These are phyloP conservation scores for Gracilaria caudata DNA, from an alignment of 23 red algal species.

Conservation along the genomic window DNA sequence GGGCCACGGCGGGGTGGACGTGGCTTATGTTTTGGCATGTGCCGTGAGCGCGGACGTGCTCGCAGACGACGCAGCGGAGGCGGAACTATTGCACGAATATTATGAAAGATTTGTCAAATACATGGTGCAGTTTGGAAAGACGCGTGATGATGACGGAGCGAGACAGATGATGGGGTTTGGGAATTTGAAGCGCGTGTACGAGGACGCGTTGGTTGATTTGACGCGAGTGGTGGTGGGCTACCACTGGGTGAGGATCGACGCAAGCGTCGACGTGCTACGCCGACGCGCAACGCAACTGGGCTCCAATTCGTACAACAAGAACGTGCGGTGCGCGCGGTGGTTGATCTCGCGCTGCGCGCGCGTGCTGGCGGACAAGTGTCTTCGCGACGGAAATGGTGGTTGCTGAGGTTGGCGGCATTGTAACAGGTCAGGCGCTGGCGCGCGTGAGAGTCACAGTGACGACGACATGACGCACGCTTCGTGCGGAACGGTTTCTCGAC, in stretches of 20 bases:
- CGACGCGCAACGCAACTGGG: conserved; percentile 17
- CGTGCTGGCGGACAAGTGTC: conserved; percentile 19
- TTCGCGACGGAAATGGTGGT: background rate
- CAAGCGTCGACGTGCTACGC: conserved; percentile 30
- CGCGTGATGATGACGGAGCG: conserved; percentile 21
- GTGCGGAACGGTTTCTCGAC: too few relatives aligned
- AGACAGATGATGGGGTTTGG: background rate
- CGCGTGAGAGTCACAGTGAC: background rate
- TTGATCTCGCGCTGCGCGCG: conserved; percentile 25
- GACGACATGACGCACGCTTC: background rate
- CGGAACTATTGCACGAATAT: conserved; percentile 45
- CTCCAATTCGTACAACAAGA: conserved; percentile 72
- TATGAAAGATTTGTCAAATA: conserved; percentile 27
- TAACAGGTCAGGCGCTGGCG: background rate
- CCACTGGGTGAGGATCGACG: conserved; percentile 67
- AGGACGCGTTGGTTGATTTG: conserved; percentile 50
- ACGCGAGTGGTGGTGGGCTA: conserved; percentile 64
- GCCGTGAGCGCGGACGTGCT: conserved; percentile 27
- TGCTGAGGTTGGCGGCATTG: background rate
- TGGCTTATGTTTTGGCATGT: conserved; percentile 62
- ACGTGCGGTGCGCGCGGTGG: conserved; percentile 52
- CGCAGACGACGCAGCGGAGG: conserved; percentile 21
- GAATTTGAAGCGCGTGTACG: conserved; percentile 39
- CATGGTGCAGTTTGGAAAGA: conserved; percentile 38
- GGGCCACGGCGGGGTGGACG: conserved; percentile 53